Evolutionary conservation across 768 basidiomycete genomes (phyloP), one percentile per base, ranked within the genome.

Genomic region (Phlegmacium glaucopus): DNA sequence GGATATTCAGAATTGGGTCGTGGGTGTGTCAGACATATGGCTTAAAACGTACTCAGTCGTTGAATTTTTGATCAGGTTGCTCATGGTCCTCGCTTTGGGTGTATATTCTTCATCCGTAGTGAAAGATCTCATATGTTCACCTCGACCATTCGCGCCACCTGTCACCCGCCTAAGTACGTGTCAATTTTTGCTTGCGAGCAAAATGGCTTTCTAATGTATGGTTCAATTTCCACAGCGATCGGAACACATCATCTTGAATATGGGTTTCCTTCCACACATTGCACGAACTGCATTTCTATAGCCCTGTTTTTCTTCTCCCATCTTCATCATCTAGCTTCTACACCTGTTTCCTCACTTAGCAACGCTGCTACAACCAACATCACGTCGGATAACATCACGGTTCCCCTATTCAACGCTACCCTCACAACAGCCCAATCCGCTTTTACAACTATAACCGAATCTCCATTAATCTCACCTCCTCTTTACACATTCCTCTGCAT

Each of bases 191-290:
- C 16, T 45, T 15, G 22, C 5, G 22, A 22, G 22, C 22, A 22
- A 3, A 22, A 3, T 37, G 34, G 22, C 16, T 26, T 4, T 18
- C 53, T 42, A 15, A 43, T 16, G 38, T 44, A 25, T 32, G 40
- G 32, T 47, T 9, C 7, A 12, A 32, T n/a, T 28, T 27, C 10
- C 28, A 30, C 54, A 90, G 87, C 84, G 4, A 83, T 91, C 43
- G 85, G 88, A 11, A 77, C 71, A 1, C 88, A 90, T 58, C 89
- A 92, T 55, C 75, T 90, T 3, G 93, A 95, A 69, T 95, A 95
- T 56, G 95, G 95, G 17, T 95, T 97, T 60, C 94, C 94, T 0
- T 95, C 93, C 0, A 96, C 94, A 0, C 95, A 99, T 59, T 89
- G 91, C 2, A 91, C 94, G 7, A 95, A 96, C 64, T 80, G 83